Conservation (phyloP, 1,284 basidiomycete genomes). For the Leccinum solheimii region DNA sequence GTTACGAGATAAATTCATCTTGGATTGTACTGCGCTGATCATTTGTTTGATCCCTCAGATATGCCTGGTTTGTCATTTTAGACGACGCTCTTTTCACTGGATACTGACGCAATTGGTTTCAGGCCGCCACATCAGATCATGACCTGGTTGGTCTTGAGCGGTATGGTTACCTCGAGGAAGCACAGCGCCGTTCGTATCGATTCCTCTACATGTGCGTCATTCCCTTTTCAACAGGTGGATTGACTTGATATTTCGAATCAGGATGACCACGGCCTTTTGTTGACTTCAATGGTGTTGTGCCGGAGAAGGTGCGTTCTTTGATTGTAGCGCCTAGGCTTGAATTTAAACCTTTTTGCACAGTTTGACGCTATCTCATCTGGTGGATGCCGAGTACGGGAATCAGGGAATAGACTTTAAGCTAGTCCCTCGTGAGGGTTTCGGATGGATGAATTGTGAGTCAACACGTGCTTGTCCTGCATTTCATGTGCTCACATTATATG, state of each 20-base stretch:
- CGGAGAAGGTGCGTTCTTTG: constrained; percentile 70
- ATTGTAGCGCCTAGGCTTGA: neutral
- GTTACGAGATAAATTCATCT: constrained; percentile 36
- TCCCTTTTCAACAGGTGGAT: neutral
- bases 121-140: constrained; percentile 98
- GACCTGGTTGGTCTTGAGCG: constrained; percentile 95
- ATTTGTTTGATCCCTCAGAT: constrained; percentile 39
- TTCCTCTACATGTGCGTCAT: constrained; percentile 90
- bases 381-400: constrained; percentile 98
- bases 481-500: constrained; percentile 25
- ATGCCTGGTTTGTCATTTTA: constrained; percentile 53
- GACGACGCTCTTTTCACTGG: constrained; percentile 35
- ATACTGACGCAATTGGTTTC: constrained; percentile 9
- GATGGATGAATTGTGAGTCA: constrained; percentile 87
- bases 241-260: constrained; percentile 31
- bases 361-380: constrained; percentile 96
- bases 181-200: constrained; percentile 90
- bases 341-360: constrained; percentile 38
- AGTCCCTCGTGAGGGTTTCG: constrained; percentile 95
- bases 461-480: neutral
- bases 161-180: constrained; percentile 94
- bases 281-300: constrained; percentile 96
- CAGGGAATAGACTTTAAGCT: constrained; percentile 97
- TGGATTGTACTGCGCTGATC: constrained; percentile 18
- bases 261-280: constrained; percentile 90